Evolutionary conservation across 2,329 filamentous ascomycete genomes (phyloP), one percentile per base, ranked within the genome.

Genomic region (Botrytis sinoallii): DNA sequence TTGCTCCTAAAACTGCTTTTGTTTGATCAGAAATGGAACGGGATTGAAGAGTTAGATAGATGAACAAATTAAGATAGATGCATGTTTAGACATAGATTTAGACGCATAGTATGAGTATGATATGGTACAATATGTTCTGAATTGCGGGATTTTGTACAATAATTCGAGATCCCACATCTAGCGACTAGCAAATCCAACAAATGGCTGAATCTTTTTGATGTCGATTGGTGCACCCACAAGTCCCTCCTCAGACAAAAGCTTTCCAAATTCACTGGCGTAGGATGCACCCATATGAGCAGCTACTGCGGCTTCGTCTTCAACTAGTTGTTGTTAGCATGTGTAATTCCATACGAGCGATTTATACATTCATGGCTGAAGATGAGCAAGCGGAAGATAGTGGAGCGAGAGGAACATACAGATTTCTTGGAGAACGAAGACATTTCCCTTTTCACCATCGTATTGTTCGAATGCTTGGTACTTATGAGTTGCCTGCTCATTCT

Each of bases 391-490:
- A 25, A 35, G 18, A 32, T 7, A 35, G 63, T 48, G 29, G n/a
- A 8, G 5, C 14, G 25, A 40, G 65, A 67, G 32, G 32, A 18
- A 59, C 66, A 29, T 59, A 73, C 72, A 71, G 2, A 46, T 22
- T 71, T 71, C 72, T 16, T 71, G 72, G 16, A 60, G 3, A 12
- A 73, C 12, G 35, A 73, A 71, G 16, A 71, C 59, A 48, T 65
- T 73, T 46, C 59, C 72, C 4, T 64, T 25, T n/a, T 57, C 25
- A 22, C 44, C 44, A 10, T 40, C 67, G 16, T 46, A 57, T 70
- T 73, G 72, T 38, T 73, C 59, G 22, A 73, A 73, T 12, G 59
- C 3, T 12, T 73, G 67, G 44, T 59, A 73, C 20, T 25, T 44
- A 10, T 3, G 20, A 20, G 38, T 18, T 42, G 22, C 57, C 3